These are phyloP conservation scores for cucumber (Cucumis sativus) DNA, from an alignment of 306 rosid genomes.

Conservation along the genomic window Cucumber_9930_V3 NC_026657.2:31914001-31914500, in stretches of 20 bases:
- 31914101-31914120: no score
- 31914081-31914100: not conserved
- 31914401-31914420: not conserved
- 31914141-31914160: no score
- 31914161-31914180: no score
- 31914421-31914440: not conserved
- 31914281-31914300: not conserved
- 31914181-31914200: no score
- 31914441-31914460: not conserved
- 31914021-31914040: not conserved
- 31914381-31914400: not conserved
- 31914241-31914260: not conserved
- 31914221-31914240: not conserved
- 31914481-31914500: not conserved
- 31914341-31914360: not conserved
- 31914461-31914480: not conserved
- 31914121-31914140: no score
- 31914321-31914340: not conserved
- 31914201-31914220: no score
- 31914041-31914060: not conserved
- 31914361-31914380: not conserved
- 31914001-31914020: not conserved
- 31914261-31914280: not conserved
- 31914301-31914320: not conserved
- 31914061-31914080: not conserved